Evolutionary conservation across 2,329 filamentous ascomycete species (phyloP), one percentile per base, ranked within the genome.

Genomic region (Dichotomopilus funicola): DNA sequence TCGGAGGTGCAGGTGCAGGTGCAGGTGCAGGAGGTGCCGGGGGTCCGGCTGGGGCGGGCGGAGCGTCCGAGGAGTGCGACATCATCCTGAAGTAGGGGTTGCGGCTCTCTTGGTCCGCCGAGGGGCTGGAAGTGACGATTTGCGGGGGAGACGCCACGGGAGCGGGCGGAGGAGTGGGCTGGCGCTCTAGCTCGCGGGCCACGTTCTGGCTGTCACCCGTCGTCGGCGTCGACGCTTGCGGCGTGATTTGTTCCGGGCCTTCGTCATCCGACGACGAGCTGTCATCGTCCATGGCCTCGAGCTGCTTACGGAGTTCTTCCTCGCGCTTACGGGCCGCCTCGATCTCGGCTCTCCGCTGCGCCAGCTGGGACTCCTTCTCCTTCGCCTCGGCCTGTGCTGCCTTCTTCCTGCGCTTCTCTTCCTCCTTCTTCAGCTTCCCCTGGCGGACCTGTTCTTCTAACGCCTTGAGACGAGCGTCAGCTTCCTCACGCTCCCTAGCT

Each of bases 71-170:
- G 8, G 83, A 76, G 68, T 91, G 87, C 49, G 84, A 85, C 78
- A 95, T 85, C 75, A 91, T 94, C 72, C 87, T 89, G 75, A 92
- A 90, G 75, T 95, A 99, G 2, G 94, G 94, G 68, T 97, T 97
- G 70, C 89, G 92, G 65, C 90, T 96, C 71, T 95, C 89, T 1
- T 81, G 78, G 62, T 89, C 86, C 5, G 78, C 73, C 3, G 79
- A 76, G 46, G 81, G 77, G 55, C 79, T 78, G 37, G 63, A 48
- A 4, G 77, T 75, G 13, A 80, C 73, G 34, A 77, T 72, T 33
- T 80, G 78, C 40, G 81, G 77, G 8, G 78, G 72, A 1, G 78
- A 67, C 55, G 73, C 70, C 11, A 56, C 55, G 33, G 79, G 72
- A 27, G 73, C 67, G n/a, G 74, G 71, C 3, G 78, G 63, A 7